Evolutionary conservation across 257 asterid genomes (phyloP), one percentile per base, ranked within the genome.

Genomic region (Ballota nigra): DNA sequence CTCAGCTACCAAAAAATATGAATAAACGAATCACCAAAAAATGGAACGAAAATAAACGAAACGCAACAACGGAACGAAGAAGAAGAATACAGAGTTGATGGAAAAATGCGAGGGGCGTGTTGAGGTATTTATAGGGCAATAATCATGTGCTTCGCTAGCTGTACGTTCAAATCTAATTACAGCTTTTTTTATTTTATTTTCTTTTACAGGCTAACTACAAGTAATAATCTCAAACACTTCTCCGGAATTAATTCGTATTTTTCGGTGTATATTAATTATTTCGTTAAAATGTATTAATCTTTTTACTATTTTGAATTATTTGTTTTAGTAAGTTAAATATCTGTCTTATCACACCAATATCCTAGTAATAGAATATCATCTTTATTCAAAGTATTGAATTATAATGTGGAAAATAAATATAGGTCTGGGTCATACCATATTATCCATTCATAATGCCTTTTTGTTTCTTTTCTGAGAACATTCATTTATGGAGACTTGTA

Each of bases 41-140:
- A 15, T 18, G 0, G 15, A 62, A 55, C 4, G 33, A 24, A 29
- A 6, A 16, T 4, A 64, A 49, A 65, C 16, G 19, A 78, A 40
- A 43, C 36, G 6, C 41, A 60, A 68, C 70, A 41, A 29, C 23
- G 40, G 51, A 2, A 13, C 38, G 18, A 71, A 18, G 69, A 63
- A 16, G 8, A n/a, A 16, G 22, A 22, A 34, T 4, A 18, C 29
- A 3, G 1, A 49, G 45, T 11, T 36, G 76, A 57, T 73, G 79
- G n/a, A 73, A 71, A 51, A 57, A 29, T 11, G 71, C 20, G 2
- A 52, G 41, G 31, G 28, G 40, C 3, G 62, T 24, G 70, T 5
- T 53, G 77, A 57, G 77, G 73, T 80, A 80, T 80, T 80, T 80
- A 80, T 80, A 80, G 81, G 45, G 19, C 45, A 29, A 59, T 24